Conservation (phyloP, 331 rosid species). For the Rosa hybrid region DNA sequence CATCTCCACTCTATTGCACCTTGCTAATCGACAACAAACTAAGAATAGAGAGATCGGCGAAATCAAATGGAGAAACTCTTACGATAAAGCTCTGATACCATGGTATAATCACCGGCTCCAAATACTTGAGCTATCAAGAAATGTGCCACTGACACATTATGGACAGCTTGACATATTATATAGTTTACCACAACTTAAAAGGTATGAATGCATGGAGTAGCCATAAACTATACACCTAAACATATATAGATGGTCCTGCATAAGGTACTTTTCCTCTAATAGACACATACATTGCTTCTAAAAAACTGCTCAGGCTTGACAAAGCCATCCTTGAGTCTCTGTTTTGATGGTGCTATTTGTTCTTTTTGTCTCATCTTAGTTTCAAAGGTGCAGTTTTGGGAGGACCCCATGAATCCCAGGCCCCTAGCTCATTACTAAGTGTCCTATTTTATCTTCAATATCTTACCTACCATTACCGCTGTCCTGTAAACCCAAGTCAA, state of each 20-base stretch:
- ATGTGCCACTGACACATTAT: too few relatives aligned
- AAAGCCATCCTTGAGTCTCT: background rate
- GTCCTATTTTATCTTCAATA: background rate
- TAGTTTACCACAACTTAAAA: too few relatives aligned
- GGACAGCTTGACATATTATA: too few relatives aligned
- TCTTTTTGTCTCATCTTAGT: slow-evolving; percentile 8
- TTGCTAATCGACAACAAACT: too few relatives aligned
- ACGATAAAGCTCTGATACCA: too few relatives aligned
- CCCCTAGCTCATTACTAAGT: background rate
- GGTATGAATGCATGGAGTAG: background rate
- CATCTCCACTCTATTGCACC: background rate
- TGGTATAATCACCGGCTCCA: too few relatives aligned
- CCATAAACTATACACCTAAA: background rate
- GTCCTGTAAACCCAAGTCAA: background rate
- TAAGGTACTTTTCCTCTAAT: background rate
- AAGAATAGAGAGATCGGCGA: too few relatives aligned
- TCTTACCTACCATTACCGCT: background rate
- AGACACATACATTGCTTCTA: background rate
- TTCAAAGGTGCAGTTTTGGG: background rate
- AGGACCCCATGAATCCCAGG: background rate
- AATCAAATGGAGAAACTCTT: too few relatives aligned
- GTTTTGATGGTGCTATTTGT: background rate
- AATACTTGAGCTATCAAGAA: background rate
- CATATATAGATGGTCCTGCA: background rate
- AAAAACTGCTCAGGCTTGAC: background rate